Evolutionary conservation across 1,284 basidiomycete genomes (phyloP).

Genomic region (Dichomitus squalens): DNA sequence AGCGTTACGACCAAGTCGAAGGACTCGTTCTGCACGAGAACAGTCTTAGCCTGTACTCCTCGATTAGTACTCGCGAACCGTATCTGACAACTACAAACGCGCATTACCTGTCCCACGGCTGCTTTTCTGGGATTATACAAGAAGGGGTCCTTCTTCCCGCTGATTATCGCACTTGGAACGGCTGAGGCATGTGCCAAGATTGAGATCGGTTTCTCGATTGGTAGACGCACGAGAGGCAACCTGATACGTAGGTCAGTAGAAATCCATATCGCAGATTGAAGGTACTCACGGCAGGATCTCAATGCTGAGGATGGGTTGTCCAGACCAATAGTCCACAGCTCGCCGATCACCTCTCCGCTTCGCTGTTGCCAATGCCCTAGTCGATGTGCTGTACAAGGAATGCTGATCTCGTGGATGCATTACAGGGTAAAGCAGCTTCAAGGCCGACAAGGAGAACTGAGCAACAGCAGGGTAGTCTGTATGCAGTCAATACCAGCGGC

Average conservation of each 20-base stretch:
- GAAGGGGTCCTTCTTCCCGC: conserved; percentile 74
- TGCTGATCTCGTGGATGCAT: conserved; percentile 75
- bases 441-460: conserved; percentile 76
- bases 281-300: conserved; percentile 68
- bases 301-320: conserved; percentile 78
- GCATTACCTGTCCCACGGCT: conserved; percentile 57
- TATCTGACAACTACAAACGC: background rate
- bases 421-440: conserved; percentile 69
- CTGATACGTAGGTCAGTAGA: conserved; percentile 39
- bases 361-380: conserved; percentile 70
- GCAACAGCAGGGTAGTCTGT: conserved; percentile 77
- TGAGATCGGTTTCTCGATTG: conserved; percentile 73
- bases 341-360: conserved; percentile 74
- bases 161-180: conserved; percentile 48
- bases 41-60: conserved; percentile 48
- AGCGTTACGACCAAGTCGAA: conserved; percentile 84
- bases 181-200: conserved; percentile 47
- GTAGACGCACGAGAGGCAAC: conserved; percentile 69
- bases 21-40: conserved; percentile 83
- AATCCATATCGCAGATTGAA: background rate
- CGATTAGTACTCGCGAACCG: background rate
- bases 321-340: conserved; percentile 82
- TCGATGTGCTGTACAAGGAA: conserved; percentile 74
- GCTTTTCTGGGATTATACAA: conserved; percentile 84
- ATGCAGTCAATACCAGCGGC: background rate